A percentile compares a stretch with the other conserved stretches of the same genome.
phyloP scores from a whole-genome alignment of 805 yeast genomes.

The Metschnikowia borealis region DNA sequence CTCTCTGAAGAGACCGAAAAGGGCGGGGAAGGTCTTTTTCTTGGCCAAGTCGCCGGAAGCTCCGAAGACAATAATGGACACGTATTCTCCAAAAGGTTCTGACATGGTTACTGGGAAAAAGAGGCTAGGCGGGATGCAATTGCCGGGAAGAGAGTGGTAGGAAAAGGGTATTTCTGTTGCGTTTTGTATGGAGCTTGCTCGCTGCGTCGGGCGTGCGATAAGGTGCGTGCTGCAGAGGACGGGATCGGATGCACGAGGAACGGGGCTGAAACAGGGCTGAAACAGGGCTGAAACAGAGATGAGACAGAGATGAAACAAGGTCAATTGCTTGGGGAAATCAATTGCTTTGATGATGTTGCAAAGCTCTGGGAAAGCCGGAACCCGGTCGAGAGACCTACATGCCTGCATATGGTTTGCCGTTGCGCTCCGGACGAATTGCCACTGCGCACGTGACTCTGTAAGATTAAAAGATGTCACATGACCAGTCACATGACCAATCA shows the following conservation, averaged over 20 bases:
- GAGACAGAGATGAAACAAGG: no score
- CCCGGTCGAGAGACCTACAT: no score
- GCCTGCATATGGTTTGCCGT: no score
- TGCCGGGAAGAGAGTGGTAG: slow-evolving; percentile 1
- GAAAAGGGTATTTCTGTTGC: neutral
- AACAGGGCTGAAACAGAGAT: neutral
- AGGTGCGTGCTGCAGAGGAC: neutral
- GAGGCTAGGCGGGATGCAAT: neutral
- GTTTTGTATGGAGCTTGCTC: neutral
- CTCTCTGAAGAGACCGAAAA: slow-evolving; percentile 61
- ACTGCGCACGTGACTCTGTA: no score
- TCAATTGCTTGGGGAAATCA: no score
- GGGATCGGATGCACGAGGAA: neutral
- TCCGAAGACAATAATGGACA: slow-evolving; percentile 79
- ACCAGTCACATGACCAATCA: no score
- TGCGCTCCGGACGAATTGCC: no score
- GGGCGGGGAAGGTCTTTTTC: slow-evolving; percentile 90
- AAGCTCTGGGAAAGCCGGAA: no score
- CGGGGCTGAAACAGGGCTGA: neutral
- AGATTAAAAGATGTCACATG: no score
- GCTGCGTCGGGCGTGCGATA: neutral
- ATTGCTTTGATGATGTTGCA: no score
- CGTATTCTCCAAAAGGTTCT: slow-evolving; percentile 56
- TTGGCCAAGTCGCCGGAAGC: slow-evolving; percentile 95
- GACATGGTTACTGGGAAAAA: slow-evolving; percentile 17